Conservation (phyloP, 2,329 filamentous ascomycete genomes). For the Fusarium marasasianum region DNA sequence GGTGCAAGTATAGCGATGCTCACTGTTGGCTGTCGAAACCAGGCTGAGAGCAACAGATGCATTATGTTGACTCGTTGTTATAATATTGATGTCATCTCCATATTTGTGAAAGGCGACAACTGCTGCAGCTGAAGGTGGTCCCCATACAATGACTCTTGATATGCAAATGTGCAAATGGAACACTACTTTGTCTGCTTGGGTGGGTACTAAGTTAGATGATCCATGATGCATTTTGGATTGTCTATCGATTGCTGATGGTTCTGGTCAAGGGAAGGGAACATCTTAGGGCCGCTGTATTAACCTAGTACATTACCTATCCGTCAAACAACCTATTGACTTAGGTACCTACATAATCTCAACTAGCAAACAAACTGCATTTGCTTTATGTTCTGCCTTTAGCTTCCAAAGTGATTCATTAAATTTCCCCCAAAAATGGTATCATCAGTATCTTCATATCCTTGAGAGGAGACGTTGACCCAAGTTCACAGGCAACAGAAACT, state of each 20-base stretch:
- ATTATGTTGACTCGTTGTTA: not conserved
- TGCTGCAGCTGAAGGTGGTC: not conserved
- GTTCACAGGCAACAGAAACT: not conserved
- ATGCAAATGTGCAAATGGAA: not conserved
- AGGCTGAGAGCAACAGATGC: not conserved
- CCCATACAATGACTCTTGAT: too few relatives aligned
- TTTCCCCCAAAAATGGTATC: not conserved
- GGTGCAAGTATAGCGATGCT: not conserved
- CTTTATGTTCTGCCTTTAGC: not conserved
- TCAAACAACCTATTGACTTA: not conserved
- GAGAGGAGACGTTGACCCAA: not conserved
- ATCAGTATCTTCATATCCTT: too few relatives aligned
- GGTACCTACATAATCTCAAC: not conserved
- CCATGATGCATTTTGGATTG: not conserved
- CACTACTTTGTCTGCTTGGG: not conserved
- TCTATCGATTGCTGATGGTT: not conserved
- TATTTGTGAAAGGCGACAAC: not conserved
- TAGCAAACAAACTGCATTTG: not conserved
- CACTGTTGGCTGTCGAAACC: not conserved
- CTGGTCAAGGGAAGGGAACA: not conserved
- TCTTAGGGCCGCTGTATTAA: not conserved
- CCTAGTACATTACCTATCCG: not conserved
- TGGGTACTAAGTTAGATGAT: not conserved
- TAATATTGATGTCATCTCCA: slow-evolving; percentile 1
- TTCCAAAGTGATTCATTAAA: not conserved